Conservation (phyloP, 2,329 filamentous ascomycete species). For the Cladosporium sp. region DNA sequence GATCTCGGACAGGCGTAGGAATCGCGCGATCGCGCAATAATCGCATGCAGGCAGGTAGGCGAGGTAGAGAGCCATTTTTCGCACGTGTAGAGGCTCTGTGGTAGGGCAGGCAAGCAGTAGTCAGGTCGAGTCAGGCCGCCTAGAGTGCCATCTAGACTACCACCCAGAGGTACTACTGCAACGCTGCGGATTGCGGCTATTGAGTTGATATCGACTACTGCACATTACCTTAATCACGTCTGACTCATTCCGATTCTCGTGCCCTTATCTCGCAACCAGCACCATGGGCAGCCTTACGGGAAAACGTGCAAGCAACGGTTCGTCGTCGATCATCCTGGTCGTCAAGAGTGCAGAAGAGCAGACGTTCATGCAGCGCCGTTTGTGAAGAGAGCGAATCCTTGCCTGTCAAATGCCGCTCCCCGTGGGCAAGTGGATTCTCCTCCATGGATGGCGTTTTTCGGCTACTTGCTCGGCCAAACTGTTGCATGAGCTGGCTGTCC, state of each 20-base stretch:
- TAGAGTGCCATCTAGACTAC: too few relatives aligned
- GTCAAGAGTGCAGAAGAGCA: neutral
- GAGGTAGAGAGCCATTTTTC: too few relatives aligned
- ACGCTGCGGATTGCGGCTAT: too few relatives aligned
- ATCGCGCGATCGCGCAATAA: neutral
- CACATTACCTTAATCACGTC: too few relatives aligned
- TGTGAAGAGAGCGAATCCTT: neutral
- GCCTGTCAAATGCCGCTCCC: neutral
- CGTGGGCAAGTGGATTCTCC: neutral
- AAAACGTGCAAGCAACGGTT: neutral
- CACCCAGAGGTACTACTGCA: too few relatives aligned
- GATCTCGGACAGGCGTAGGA: neutral
- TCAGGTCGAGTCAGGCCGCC: too few relatives aligned
- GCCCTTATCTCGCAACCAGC: too few relatives aligned
- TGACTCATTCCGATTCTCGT: too few relatives aligned
- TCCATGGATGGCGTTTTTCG: neutral
- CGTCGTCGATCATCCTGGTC: neutral
- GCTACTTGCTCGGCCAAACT: neutral
- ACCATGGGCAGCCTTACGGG: neutral
- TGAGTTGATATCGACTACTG: too few relatives aligned
- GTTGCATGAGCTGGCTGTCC: neutral
- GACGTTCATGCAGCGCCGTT: slow-evolving; percentile 2
- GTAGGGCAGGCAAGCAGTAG: too few relatives aligned
- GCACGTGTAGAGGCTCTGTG: too few relatives aligned
- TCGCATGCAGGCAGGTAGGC: too few relatives aligned